Base-by-base conservation (phyloP, 371 early-diverging fungal genomes). In the Syncephalis plumigaleata region DNA sequence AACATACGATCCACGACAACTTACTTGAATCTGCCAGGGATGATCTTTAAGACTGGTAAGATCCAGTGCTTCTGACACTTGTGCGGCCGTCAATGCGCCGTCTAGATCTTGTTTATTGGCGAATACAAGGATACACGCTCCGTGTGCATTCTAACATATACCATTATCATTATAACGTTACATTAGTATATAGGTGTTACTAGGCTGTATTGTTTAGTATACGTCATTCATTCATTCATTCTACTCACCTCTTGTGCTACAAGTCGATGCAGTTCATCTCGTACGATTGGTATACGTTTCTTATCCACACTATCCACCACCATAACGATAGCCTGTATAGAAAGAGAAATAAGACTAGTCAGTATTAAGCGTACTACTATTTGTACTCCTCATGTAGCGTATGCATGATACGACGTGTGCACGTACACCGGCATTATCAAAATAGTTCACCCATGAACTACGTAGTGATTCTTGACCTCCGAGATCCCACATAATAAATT, bases 401-500 rank as follows among this genome's bases (percentile, higher is more conserved):
- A n/a, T n/a, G n/a, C n/a, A n/a, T n/a, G n/a, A n/a, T n/a, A n/a
- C n/a, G n/a, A n/a, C n/a, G n/a, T n/a, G n/a, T n/a, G n/a, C 26
- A 52, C 65, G 66, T 56, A 66, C 40, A 16, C 21, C 74, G 40
- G 84, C 73, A 45, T 80, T 73, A 31, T 68, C 60, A 56, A 77
- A 83, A 56, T 83, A 83, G 5, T 79, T 78, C 31, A 68, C 68
- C 81, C 83, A 83, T 40, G 79, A 71, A 4, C 73, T 55, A 26
- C 83, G 67, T 44, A 81, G 52, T 2, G 78, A 68, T 25, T 78
- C 79, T 59, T 83, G 83, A 0, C 83, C 83, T 9, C 81, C 83
- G 47, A 83, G 67, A 53, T 83, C 83, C 83, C 83, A 83, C 73
- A 83, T 75, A 24, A 79, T 44, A 49, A 79, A 81, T 51, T 68